Conservation (phyloP, 495 filamentous ascomycete species). For the Hyaloscypha bicolor region DNA sequence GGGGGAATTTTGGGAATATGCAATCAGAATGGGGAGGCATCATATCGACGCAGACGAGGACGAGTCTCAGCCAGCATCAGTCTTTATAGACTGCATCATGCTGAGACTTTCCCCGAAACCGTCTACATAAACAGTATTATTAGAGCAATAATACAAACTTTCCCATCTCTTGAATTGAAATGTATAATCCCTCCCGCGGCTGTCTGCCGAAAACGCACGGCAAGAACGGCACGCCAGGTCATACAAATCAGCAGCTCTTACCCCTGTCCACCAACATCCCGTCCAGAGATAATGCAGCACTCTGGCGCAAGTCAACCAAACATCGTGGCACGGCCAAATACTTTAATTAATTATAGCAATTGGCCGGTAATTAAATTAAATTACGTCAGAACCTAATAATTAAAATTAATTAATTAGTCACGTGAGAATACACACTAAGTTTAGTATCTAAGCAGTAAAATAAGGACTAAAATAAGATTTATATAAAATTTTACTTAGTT, state of each 20-base stretch:
- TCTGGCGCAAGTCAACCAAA: neutral
- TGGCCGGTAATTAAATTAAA: too few species aligned
- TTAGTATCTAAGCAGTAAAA: too few species aligned
- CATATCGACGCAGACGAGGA: slow-evolving; percentile 9
- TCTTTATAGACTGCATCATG: neutral
- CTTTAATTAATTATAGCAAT: too few species aligned
- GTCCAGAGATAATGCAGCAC: neutral
- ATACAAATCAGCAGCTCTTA: neutral
- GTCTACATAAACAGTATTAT: neutral
- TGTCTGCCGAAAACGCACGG: neutral
- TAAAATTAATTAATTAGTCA: too few species aligned
- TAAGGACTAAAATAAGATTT: too few species aligned
- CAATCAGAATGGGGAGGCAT: neutral
- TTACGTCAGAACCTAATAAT: too few species aligned
- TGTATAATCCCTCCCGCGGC: neutral
- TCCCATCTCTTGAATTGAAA: neutral
- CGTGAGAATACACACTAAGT: too few species aligned
- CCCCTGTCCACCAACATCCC: neutral
- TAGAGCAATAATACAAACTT: neutral
- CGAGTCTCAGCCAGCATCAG: neutral
- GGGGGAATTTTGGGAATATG: neutral
- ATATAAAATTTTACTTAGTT: too few species aligned
- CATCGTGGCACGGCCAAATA: neutral
- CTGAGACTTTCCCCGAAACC: neutral
- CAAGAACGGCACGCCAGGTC: neutral